Evolutionary conservation across 2,329 filamentous ascomycete genomes (phyloP), one percentile per base, ranked within the genome.

Genomic region (Camillea tinctor): DNA sequence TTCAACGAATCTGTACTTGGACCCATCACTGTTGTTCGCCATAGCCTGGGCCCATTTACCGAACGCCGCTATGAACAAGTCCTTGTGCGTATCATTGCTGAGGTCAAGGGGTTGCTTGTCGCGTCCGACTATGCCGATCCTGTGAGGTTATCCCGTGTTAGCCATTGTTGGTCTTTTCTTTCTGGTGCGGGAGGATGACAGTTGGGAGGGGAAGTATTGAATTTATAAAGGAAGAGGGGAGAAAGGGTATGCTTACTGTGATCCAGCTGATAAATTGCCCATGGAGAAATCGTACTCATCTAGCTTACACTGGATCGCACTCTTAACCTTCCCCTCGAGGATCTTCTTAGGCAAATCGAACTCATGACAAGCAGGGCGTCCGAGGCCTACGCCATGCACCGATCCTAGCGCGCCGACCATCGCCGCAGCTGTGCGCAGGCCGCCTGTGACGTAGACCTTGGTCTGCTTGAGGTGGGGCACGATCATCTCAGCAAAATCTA

Each of bases 331-430:
- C 17, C 80, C 79, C 0, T 74, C 69, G 1, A 76, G 59, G 4
- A 77, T 66, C 20, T 73, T 69, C 20, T 60, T 65, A 0, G 73
- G 59, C 1, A 77, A 59, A 11, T 71, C 66, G 1, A 72, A 72
- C 61, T 79, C 77, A 7, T 73, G 68, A 1, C 68, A 61, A 0
- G 69, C 66, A 0, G 77, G 76, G 2, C 76, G 65, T 1, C 60
- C 87, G 20, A 89, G 74, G 0, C 86, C 86, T 8, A 89, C 76
- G 20, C 86, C 86, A 64, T 89, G 81, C 3, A 88, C 82, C 0
- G 79, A 78, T 2, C 82, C 66, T 2, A 88, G 75, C 0, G 84
- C 85, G n/a, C 77, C 73, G 15, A 83, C 80, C 85, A 89, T 88
- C 2, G 80, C 86, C 20, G 73, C 75, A 0, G 77, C 80, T 1